Evolutionary conservation across 345 rosid genomes (phyloP), one percentile per base, ranked within the genome.

Genomic region (Gossypium arboreum): DNA sequence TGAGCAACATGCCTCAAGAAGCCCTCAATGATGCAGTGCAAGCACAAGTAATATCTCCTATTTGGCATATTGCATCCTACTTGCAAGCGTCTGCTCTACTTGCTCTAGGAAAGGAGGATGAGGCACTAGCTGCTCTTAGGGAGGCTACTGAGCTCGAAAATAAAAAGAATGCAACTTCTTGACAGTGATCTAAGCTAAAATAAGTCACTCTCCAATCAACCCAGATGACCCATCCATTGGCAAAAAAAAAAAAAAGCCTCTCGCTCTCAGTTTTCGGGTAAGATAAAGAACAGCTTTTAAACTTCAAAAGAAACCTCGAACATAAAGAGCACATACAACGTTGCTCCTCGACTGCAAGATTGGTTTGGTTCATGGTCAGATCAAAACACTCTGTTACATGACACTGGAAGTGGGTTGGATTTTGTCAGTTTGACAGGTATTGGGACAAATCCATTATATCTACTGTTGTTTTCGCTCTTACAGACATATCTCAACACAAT

Each of bases 61-160:
- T 86, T 51, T 91, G 96, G 97, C 90, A 92, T 54, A 85, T 92
- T 45, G 97, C 99, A 44, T 86, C 96, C 15, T 92, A 95, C 83
- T 89, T 95, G 75, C 97, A 95, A 81, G 88, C 95, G 61, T 88
- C 86, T 12, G 90, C 98, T n/a, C 85, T 88, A 56, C 39, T 84
- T 4, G 78, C 85, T 11, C 79, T 89, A 66, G 94, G 92, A 83
- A 89, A 81, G 89, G 92, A 88, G 80, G 85, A 82, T 12, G 95
- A 92, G 85, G 92, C 94, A 13, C 91, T 84, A 64, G 83, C 77
- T 41, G 88, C 94, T 48, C 90, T 94, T 2, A 91, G 83, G 81
- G 99, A 92, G 48, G 96, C 93, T 55, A 68, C 96, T 12, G 72
- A 75, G 82, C 91, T 90, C 2, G 99, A 93, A 79, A 87, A 77